A percentile compares a stretch with the other conserved stretches of the same genome.
These are phyloP conservation scores for Rosa persica DNA, from an alignment of 306 rosid genomes.

Conservation along the genomic window DNA sequence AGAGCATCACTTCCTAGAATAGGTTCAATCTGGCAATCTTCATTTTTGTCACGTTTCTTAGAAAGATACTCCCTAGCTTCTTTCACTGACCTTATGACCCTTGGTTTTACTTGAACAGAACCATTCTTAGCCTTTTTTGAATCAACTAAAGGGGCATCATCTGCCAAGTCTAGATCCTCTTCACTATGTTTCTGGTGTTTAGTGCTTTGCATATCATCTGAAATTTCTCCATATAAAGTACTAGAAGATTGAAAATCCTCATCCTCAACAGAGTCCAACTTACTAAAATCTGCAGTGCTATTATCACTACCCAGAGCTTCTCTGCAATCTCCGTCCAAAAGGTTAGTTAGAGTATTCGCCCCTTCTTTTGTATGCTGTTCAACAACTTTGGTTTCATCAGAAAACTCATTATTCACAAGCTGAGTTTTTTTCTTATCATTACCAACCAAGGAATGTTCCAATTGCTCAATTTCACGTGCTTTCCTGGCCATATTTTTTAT, in stretches of 20 bases:
- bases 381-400: constrained; percentile 27
- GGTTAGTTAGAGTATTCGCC: constrained; percentile 18
- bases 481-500: constrained; percentile 61
- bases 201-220: constrained; percentile 29
- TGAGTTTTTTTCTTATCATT: constrained; percentile 31
- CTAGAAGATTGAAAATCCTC: constrained; percentile 19
- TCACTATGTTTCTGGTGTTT: constrained; percentile 31
- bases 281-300: constrained; percentile 23
- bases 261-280: constrained; percentile 27
- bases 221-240: constrained; percentile 33
- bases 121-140: constrained; percentile 31
- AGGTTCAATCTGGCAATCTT: constrained; percentile 26
- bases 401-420: constrained; percentile 27
- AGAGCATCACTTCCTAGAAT: constrained; percentile 31
- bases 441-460: constrained; percentile 27
- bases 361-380: constrained; percentile 28
- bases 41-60: constrained; percentile 40
- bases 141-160: constrained; percentile 36
- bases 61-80: constrained; percentile 87
- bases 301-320: constrained; percentile 23
- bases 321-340: constrained; percentile 32
- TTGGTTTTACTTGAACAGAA: constrained; percentile 42
- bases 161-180: constrained; percentile 24
- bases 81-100: constrained; percentile 73
- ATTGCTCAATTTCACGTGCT: constrained; percentile 52